Evolutionary conservation across 139 green algal genomes (phyloP).

Genomic region (Micractinium conductrix): DNA sequence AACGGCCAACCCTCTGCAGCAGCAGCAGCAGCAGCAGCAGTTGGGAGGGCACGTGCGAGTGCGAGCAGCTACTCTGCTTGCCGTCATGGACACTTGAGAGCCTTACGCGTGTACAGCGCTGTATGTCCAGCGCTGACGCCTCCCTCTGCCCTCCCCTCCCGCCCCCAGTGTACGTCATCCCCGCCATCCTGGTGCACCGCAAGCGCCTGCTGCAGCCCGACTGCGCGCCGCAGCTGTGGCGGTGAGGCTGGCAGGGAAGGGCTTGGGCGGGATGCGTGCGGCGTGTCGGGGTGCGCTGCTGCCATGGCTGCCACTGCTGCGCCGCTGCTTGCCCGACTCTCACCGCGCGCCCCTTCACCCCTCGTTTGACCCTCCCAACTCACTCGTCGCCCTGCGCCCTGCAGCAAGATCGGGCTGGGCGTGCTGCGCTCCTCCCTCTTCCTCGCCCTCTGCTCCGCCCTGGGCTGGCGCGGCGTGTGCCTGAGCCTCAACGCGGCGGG

Average conservation of each 20-base stretch:
- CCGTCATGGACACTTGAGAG: no score
- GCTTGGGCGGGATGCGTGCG: no score
- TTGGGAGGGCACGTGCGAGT: no score
- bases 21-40: no score
- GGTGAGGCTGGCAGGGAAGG: slow-evolving; percentile 29
- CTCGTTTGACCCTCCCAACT: neutral
- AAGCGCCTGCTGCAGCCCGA: slow-evolving; percentile 60
- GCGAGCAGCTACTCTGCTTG: no score
- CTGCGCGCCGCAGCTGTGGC: slow-evolving; percentile 60
- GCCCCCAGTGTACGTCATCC: slow-evolving; percentile 72
- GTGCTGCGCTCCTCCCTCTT: slow-evolving; percentile 84
- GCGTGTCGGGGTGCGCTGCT: no score
- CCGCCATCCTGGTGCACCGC: slow-evolving; percentile 88
- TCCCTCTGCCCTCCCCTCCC: slow-evolving; percentile 39
- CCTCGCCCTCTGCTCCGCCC: slow-evolving; percentile 81
- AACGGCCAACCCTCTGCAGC: no score
- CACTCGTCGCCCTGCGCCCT: neutral
- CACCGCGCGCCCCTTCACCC: neutral
- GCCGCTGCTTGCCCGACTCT: neutral
- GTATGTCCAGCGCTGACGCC: neutral
- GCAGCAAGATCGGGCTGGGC: slow-evolving; percentile 57
- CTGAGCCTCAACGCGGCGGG: slow-evolving; percentile 40
- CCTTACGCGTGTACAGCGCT: no score
- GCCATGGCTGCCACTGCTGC: no score
- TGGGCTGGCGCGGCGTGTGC: slow-evolving; percentile 78